These are phyloP conservation scores for Rubus idaeus DNA, from an alignment of 306 rosid species.

Conservation along the genomic window DNA sequence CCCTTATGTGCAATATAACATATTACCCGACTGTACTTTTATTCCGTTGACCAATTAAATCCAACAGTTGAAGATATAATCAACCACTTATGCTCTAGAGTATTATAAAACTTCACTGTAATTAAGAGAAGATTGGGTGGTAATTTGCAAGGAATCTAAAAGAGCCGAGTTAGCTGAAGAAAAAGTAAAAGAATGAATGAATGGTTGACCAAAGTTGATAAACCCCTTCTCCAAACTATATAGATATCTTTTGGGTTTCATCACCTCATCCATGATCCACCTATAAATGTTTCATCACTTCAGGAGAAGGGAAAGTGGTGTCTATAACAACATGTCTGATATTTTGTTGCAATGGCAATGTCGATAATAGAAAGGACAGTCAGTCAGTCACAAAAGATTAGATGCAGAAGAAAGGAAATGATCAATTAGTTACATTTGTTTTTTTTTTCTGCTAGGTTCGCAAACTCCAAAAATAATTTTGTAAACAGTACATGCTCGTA, in stretches of 20 bases:
- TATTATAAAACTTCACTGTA: too few relatives aligned
- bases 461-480: background rate
- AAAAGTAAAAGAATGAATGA: background rate
- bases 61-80: too few relatives aligned
- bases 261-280: constrained; percentile 25
- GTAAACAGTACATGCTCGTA: background rate
- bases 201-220: background rate
- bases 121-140: background rate
- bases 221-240: background rate
- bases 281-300: constrained; percentile 39
- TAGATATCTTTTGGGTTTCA: constrained; percentile 29
- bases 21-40: too few relatives aligned
- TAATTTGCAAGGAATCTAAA: background rate
- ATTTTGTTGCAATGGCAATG: constrained; percentile 17
- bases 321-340: constrained; percentile 19
- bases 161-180: background rate
- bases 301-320: constrained; percentile 42
- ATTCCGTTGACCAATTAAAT: too few relatives aligned
- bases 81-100: too few relatives aligned
- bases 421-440: background rate
- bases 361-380: background rate
- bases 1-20: too few relatives aligned
- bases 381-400: background rate
- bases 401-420: background rate
- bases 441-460: background rate